Base-by-base conservation (phyloP, 2,329 filamentous ascomycete species). In the Septoria petroselini region DNA sequence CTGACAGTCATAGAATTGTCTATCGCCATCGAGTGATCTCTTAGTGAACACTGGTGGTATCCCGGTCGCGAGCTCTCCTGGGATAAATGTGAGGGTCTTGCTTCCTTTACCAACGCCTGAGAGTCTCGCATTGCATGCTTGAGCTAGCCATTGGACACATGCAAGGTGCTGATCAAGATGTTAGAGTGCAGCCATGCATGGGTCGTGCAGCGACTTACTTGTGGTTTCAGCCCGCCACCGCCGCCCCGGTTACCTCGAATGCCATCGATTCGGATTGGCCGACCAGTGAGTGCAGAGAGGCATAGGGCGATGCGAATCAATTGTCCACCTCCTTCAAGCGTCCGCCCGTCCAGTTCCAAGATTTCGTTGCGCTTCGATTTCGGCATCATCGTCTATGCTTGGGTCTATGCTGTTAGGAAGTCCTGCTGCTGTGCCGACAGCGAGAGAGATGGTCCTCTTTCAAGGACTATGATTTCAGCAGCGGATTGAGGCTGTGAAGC, bases 261-360 rank as follows among this genome's bases (percentile, higher is more conserved):
- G 51, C 76, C 64, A 34, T 68, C 69, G 54, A 83, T 76, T 18
- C 67, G 68, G 41, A 83, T 65, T 1, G 79, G 72, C 1, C 65
- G 72, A 17, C 64, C 63, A 4, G 75, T 79, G 12, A 83, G 68
- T 4, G 76, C 74, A 1, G 80, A 77, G 2, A 83, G 66, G 11
- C 75, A 73, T 7, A 82, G 58, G 2, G 79, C 77, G 43, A 79
- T 73, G 17, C 81, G 78, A 35, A 83, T 69, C 2, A 84, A 70
- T 63, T 84, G 81, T 11, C 81, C 81, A 19, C 81, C 81, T 31
- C 80, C 81, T 72, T 84, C 80, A n/a, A 52, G 17, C 8, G 41
- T 51, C 15, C 48, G 41, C 17, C 49, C 49, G 38, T 52, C 50
- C 15, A 83, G 65, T 41, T 69, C 61, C 19, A 76, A 23, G 18